Conservation (phyloP, 352 stramenopile genomes). For the Phytophthora quininea region DNA sequence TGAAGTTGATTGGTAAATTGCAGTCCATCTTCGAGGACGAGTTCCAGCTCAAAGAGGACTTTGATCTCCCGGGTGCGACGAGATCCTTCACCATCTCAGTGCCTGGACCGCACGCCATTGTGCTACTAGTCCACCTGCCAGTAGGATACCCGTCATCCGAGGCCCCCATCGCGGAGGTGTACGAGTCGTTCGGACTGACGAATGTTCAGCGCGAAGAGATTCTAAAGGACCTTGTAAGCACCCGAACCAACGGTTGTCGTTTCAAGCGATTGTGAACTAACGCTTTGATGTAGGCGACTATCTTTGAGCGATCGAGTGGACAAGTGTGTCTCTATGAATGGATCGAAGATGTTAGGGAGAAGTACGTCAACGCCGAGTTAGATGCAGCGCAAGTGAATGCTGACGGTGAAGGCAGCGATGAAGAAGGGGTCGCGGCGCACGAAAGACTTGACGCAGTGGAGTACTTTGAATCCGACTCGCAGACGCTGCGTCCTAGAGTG, state of each 20-base stretch:
- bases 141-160: conserved; percentile 72
- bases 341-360: conserved; percentile 83
- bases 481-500: conserved; percentile 70
- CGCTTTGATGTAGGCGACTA: conserved; percentile 35
- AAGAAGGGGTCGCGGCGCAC: conserved; percentile 16
- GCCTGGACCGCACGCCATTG: conserved; percentile 65
- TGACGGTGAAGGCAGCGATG: conserved; percentile 14
- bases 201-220: conserved; percentile 71
- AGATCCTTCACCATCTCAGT: conserved; percentile 70
- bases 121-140: conserved; percentile 75
- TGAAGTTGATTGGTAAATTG: neutral
- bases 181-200: conserved; percentile 83
- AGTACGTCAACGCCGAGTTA: conserved; percentile 57
- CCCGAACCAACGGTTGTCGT: neutral
- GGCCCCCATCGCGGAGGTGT: conserved; percentile 75
- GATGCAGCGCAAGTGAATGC: conserved; percentile 22
- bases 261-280: neutral
- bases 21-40: conserved; percentile 84
- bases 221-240: conserved; percentile 60
- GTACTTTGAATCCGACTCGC: conserved; percentile 56
- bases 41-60: conserved; percentile 57
- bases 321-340: conserved; percentile 90
- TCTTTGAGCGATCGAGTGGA: conserved; percentile 73
- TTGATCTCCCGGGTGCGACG: conserved; percentile 42
- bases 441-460: conserved; percentile 28